Base-by-base conservation (phyloP, 352 stramenopile genomes). In the Phytophthora chlamydospora region DNA sequence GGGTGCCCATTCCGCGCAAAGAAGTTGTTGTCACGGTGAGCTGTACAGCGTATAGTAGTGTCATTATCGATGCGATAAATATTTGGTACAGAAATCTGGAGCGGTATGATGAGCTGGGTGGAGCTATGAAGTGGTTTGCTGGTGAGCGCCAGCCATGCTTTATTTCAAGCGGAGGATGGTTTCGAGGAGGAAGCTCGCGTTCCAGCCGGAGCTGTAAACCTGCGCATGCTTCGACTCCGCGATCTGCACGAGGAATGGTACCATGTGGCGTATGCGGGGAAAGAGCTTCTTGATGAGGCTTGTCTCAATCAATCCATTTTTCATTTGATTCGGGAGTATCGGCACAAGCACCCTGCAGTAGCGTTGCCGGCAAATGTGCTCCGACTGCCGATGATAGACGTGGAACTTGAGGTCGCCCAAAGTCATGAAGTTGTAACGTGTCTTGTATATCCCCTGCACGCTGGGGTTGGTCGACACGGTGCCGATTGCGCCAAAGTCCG, bases 1-100 rank as follows among this genome's bases (percentile, higher is more conserved):
- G 34, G 4, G 3, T 36, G 12, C 21, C 34, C 6, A 45, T 38
- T 35, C 10, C 12, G 9, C 34, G 34, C 13, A 36, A 44, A 24
- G 13, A 38, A 16, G 13, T 45, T 24, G 34, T 45, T 17, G 21
- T 55, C 13, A 55, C 14, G 5, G 47, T 55, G 21, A 24, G 21
- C 21, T 3, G 14, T 17, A 46, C 35, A 14, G 45, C 35, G 16
- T 56, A 56, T 13, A 1, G 3, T 19, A 13, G 38, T 16, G 48
- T 11, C 21, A 17, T 33, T 13, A 38, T 56, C 14, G 48, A 56
- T 56, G 35, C 48, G 10, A 55, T 55, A 19, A 55, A 27, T 21
- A 27, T 36, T 2, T 45, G 47, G 47, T 9, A 35, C 19, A 44
- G 3, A 13, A 13, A 35, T 4, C 19, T 44, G 10, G 33, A 45